A percentile compares a stretch with the other conserved stretches of the same genome.
These are phyloP conservation scores for Cyberlindnera americana DNA, from an alignment of 805 yeast species.

Conservation along the genomic window DNA sequence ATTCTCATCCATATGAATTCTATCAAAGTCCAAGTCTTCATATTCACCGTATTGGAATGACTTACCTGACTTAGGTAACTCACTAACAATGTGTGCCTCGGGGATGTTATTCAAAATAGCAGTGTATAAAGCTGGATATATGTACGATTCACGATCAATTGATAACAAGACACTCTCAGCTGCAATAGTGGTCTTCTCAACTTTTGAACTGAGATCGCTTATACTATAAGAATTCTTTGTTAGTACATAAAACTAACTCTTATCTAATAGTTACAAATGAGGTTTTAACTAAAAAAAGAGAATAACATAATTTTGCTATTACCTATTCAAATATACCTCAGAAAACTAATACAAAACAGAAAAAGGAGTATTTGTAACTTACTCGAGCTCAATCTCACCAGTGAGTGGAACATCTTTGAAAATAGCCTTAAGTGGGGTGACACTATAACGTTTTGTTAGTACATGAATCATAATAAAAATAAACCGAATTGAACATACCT, in stretches of 20 bases:
- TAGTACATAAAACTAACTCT: neutral
- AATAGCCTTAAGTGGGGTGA: slow-evolving; percentile 70
- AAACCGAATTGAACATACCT: too few relatives aligned
- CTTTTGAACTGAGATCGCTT: neutral
- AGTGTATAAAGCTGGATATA: slow-evolving; percentile 35
- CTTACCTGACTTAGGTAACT: slow-evolving; percentile 25
- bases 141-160: slow-evolving; percentile 35
- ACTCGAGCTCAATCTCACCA: slow-evolving; percentile 54
- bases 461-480: too few relatives aligned
- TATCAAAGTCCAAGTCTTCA: slow-evolving; percentile 80
- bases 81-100: slow-evolving; percentile 25
- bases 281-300: neutral
- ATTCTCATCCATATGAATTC: slow-evolving; percentile 38
- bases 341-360: too few relatives aligned
- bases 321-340: too few relatives aligned
- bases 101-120: slow-evolving; percentile 34
- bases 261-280: too few relatives aligned
- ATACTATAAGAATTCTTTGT: neutral
- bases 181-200: neutral
- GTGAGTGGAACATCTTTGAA: slow-evolving; percentile 52
- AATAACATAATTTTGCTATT: neutral
- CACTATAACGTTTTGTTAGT: slow-evolving; percentile 40
- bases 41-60: slow-evolving; percentile 84
- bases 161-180: slow-evolving; percentile 23
- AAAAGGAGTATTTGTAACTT: too few relatives aligned